Evolutionary conservation across 2,329 filamentous ascomycete genomes (phyloP), one percentile per base, ranked within the genome.

Genomic region (Diaporthe sp.): DNA sequence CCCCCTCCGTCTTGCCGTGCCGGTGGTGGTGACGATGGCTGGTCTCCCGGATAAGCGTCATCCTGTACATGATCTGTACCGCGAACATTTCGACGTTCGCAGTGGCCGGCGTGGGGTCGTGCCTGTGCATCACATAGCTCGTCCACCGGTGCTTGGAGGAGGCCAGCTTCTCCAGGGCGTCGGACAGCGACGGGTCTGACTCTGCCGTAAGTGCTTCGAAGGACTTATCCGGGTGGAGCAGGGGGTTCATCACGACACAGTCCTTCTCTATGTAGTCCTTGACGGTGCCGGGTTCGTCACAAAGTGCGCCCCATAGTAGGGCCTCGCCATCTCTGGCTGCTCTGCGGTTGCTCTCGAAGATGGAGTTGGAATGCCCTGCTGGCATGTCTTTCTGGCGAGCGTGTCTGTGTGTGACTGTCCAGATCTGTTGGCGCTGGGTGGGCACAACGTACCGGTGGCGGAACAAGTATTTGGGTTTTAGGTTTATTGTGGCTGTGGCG

Each of bases 1-100:
- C 75, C 12, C 28, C 55, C 1, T 57, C 65, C 37, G 4, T 19
- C 62, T 49, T 31, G 19, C 10, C 31, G 15, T 67, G 37, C 15
- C 28, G 42, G 9, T 57, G 39, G 12, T 53, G 62, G 25, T 71
- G 73, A 3, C 42, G 73, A 9, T 51, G 53, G 55, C 8, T 42
- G 34, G 17, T 61, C 57, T 75, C 73, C n/a, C 73, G 25, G 49
- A 72, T 25, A 49, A 76, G 17, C 4, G 71, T 71, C 44, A 76
- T 67, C 53, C 25, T 70, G 65, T 76, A 76, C 72, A 76, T 76
- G 55, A 74, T 71, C 62, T 74, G 72, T 31, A 76, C 75, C 13
- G 72, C 75, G 22, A 74, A 74, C 75, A 76, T 76, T 31, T 74
- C 75, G 17, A 74, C 62, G 25, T 76, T 62, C 5, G 51, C 72